Base-by-base conservation (phyloP, 2,329 filamentous ascomycete species). In the Alternaria arborescens region DNA sequence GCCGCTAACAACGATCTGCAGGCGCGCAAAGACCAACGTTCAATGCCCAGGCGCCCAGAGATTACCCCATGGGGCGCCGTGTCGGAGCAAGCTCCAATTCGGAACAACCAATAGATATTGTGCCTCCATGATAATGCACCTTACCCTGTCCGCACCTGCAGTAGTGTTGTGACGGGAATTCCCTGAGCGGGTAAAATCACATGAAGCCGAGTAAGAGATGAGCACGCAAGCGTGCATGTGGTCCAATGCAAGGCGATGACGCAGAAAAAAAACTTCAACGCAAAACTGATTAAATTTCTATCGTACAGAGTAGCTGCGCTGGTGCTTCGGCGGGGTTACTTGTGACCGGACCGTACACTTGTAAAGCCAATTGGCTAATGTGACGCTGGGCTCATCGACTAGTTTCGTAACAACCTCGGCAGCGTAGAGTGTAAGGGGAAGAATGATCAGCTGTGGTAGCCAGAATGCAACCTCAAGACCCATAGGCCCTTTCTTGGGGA, bases 401-500 rank as follows among this genome's bases (percentile, higher is more conserved):
- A 77, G 41, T 60, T 74, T 77, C 11, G 76, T 78, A 20, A 73
- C 71, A 28, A 78, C 50, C 58, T 78, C 76, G 12, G 75, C 74
- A 16, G 66, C 42, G 44, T 74, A 77, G 16, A 78, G 60, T 3
- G 74, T 78, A 8, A 72, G 54, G 1, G 74, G 69, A 8, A 78
- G 52, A 12, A 77, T 56, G 20, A 91, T 77, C 8, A 91, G 30
- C 41, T 91, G 87, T 1, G 87, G 84, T 2, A 84, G 56, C 22
- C 90, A 75, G 67, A 89, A 89, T 1, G 83, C 82, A 36, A 88
- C 12, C 52, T 75, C 71, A 1, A 91, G 70, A 0, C 88, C 89
- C 55, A 87, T 71, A 0, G 88, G 87, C 0, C 88, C 88, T 16
- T 71, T 72, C 60, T 78, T 84, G 30, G 87, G 81, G 51, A 90